Evolutionary conservation across 1,284 basidiomycete genomes (phyloP), one percentile per base, ranked within the genome.

Genomic region (Tremellales sp.): DNA sequence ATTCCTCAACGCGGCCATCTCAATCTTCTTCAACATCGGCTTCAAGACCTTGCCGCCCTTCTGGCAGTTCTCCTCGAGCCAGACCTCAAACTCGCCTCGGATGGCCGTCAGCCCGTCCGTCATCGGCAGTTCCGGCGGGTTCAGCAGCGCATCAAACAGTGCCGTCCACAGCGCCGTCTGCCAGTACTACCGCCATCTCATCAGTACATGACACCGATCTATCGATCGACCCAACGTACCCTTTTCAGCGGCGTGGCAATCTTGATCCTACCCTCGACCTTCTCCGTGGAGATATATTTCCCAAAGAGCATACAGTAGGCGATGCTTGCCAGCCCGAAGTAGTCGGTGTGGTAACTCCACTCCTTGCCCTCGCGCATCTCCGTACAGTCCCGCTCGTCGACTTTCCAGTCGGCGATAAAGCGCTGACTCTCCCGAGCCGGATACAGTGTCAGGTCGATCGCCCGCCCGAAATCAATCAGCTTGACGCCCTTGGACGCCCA

Each of bases 321-420:
- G 58, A 98, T 85, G 37, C 89, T 84, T 0, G 91, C 91, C 16
- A 97, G 79, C 14, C 95, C 95, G 65, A 84, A 91, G 73, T 98
- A 98, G 73, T 98, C 95, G 2, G 91, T 83, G 70, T 99, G 86
- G 73, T 82, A 97, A 40, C 85, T 92, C 91, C 93, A 99, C 1
- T 87, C 80, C 34, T 78, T 75, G 21, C 82, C 81, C 65, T 87
- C 82, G 37, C 88, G 81, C 71, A 97, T 86, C 76, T 97, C 91
- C 48, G 82, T 76, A 70, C 94, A 97, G 72, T 99, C 95, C 36
- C 84, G 79, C 48, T 84, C 83, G 69, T 95, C 86, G 4, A 84
- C 81, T 25, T 82, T 76, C 92, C 94, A 97, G 56, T 95, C 89
- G 3, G 86, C 86, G 36, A 87, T 71, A 72, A 91, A 98, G 32